Percentiles rank a stretch among this genome's conserved stretches.
Evolutionary conservation across 257 asterid genomes (phyloP).

Genomic region (Nicotiana paniculata): DNA sequence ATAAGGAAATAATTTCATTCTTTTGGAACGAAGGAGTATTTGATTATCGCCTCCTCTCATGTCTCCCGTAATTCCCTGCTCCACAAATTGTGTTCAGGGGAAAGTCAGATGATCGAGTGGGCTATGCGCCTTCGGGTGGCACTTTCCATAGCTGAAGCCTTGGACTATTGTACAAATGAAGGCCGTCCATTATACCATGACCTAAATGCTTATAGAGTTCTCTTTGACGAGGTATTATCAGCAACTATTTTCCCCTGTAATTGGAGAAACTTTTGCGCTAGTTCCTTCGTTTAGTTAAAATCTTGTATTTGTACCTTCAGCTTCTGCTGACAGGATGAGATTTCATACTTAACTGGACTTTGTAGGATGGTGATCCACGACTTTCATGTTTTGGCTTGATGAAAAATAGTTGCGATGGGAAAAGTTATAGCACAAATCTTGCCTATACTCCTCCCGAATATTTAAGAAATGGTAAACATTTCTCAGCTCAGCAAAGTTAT

Average conservation of each 20-base stretch:
- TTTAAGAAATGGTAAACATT: constrained; percentile 64
- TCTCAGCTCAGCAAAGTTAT: too few species aligned
- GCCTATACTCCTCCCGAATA: constrained; percentile 97
- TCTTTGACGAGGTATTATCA: constrained; percentile 65
- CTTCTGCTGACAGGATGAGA: too few species aligned
- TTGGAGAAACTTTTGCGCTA: too few species aligned
- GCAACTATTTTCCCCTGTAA: too few species aligned
- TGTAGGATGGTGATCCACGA: constrained; percentile 88
- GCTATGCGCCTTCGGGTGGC: constrained; percentile 96
- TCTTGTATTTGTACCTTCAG: too few species aligned
- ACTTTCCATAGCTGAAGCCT: constrained; percentile 83
- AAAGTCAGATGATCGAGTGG: constrained; percentile 92
- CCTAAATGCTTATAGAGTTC: constrained; percentile 94
- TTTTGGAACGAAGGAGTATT: too few species aligned
- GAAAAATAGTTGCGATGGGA: constrained; percentile 96
- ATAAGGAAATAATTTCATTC: too few species aligned
- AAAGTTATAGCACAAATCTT: constrained; percentile 94
- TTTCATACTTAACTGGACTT: constrained; percentile 6
- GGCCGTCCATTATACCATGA: constrained; percentile 94
- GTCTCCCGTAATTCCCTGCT: too few species aligned
- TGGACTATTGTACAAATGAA: constrained; percentile 78
- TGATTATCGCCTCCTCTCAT: too few species aligned
- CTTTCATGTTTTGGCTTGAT: constrained; percentile 92
- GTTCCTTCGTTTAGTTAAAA: too few species aligned
- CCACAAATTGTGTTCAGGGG: constrained; percentile 42